A percentile compares a stretch with the other conserved stretches of the same genome.
Conservation (phyloP, 2,329 filamentous ascomycete species). For the Bimuria novae-zelandiae region DNA sequence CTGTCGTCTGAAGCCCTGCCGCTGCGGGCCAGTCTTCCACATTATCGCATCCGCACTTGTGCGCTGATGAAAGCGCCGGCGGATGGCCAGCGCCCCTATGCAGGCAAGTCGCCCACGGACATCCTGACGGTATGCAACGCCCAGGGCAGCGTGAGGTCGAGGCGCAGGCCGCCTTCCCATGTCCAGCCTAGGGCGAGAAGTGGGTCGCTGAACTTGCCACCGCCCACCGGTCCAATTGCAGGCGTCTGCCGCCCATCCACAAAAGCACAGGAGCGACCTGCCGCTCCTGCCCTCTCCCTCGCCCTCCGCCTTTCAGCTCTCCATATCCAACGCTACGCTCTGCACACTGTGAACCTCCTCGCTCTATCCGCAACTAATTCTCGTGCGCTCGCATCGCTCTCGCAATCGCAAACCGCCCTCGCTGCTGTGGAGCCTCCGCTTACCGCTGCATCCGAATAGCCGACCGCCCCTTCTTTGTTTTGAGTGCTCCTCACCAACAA, state of each 20-base stretch:
- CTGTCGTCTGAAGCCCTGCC: slow-evolving; percentile 1
- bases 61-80: slow-evolving; percentile 6
- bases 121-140: slow-evolving; percentile 1
- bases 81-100: not conserved
- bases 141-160: not conserved
- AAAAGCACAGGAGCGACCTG: slow-evolving; percentile 4
- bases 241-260: slow-evolving; percentile 4
- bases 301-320: slow-evolving; percentile 1
- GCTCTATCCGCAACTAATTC: not conserved
- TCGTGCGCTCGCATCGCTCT: not conserved
- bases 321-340: not conserved
- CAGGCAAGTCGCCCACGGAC: not conserved
- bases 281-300: not conserved
- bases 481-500: too few species aligned
- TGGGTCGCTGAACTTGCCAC: slow-evolving; percentile 2
- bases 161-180: not conserved
- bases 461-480: slow-evolving; percentile 28
- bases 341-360: not conserved
- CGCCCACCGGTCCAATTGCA: slow-evolving; percentile 1
- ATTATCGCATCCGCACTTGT: not conserved
- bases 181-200: not conserved
- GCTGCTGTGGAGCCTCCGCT: slow-evolving; percentile 5
- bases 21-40: not conserved
- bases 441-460: slow-evolving; percentile 13
- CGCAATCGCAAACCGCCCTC: not conserved